Base-by-base conservation (phyloP, 148 eudicot species). In the Suaeda aralocaspica region DNA sequence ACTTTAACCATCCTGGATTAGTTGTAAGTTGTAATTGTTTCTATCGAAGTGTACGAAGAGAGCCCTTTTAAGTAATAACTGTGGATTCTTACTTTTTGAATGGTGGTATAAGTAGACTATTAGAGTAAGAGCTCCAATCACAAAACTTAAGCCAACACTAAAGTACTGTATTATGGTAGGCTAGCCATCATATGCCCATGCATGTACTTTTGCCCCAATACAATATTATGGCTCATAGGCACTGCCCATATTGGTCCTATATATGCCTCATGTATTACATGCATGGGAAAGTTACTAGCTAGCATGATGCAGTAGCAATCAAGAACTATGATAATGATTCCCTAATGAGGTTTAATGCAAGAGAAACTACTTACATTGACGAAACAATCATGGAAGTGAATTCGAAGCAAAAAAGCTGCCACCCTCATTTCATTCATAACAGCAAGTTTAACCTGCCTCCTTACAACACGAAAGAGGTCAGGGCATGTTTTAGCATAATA, bases 341-440 rank as follows among this genome's bases (percentile, higher is more conserved):
- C 46, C 46, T 5, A 42, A 42, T 42, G 46, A 42, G 46, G 46
- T 42, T 42, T 5, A 8, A 42, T 7, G 9, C 9, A 42, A 14
- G 9, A 42, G 46, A 8, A 25, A n/a, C n/a, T 24, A 83, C 95
- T 81, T 51, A 91, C 97, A 52, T 91, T 89, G 14, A 91, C 97
- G 48, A 89, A 89, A 80, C 97, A 91, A 64, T 91, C 97, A 52
- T 91, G 97, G 70, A 91, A 86, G 65, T 88, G 91, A 57, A 91
- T 88, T 2, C 94, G 85, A 66, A 89, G 87, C 80, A 92, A 74
- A 63, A 96, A 92, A 28, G 97, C 97, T 0, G 92, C 96, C 89
- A 89, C 89, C 66, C 97, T 82, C 68, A 51, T 89, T 71, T 92
- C 97, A 19, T 57, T 59, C 74, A 68, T 86, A 74, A 87, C 64